These are phyloP conservation scores for Paramecium sonneborni DNA, from an alignment of 73 alveolate species.

Conservation along the genomic window DNA sequence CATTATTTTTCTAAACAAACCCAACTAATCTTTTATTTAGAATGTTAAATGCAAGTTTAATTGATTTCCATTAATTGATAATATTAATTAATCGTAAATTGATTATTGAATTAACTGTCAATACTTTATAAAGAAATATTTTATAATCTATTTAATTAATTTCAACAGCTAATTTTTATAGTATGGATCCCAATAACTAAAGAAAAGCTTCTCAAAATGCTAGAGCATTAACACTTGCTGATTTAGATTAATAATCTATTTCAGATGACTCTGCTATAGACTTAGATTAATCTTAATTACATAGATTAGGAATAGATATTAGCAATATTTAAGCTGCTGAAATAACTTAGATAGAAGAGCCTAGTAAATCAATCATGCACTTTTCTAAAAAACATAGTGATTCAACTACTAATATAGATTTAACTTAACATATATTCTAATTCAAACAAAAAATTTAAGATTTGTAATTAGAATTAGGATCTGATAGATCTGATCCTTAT, in stretches of 20 bases:
- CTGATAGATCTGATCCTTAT: slow-evolving; percentile 21
- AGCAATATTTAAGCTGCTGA: slow-evolving; percentile 29
- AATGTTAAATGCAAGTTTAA: slow-evolving; percentile 46
- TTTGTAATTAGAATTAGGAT: background rate
- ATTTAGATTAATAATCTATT: background rate
- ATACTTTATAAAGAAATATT: background rate
- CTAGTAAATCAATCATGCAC: background rate
- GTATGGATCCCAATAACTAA: background rate
- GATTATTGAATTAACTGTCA: background rate
- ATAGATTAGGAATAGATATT: slow-evolving; percentile 9
- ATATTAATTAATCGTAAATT: background rate
- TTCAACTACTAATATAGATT: background rate
- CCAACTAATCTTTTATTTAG: slow-evolving; percentile 48
- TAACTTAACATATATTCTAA: background rate
- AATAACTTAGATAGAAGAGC: background rate
- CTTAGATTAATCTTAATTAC: background rate
- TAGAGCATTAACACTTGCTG: slow-evolving; percentile 9
- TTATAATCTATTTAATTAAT: slow-evolving; percentile 5
- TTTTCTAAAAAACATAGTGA: background rate
- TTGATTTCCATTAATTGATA: slow-evolving; percentile 23
- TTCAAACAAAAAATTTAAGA: background rate
- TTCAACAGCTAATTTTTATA: slow-evolving; percentile 14
- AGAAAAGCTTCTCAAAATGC: background rate
- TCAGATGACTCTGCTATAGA: slow-evolving; percentile 7
- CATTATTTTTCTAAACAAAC: slow-evolving; percentile 61